These are phyloP conservation scores for Trichoderma erinaceum DNA, from an alignment of 495 filamentous ascomycete species.

Conservation along the genomic window DNA sequence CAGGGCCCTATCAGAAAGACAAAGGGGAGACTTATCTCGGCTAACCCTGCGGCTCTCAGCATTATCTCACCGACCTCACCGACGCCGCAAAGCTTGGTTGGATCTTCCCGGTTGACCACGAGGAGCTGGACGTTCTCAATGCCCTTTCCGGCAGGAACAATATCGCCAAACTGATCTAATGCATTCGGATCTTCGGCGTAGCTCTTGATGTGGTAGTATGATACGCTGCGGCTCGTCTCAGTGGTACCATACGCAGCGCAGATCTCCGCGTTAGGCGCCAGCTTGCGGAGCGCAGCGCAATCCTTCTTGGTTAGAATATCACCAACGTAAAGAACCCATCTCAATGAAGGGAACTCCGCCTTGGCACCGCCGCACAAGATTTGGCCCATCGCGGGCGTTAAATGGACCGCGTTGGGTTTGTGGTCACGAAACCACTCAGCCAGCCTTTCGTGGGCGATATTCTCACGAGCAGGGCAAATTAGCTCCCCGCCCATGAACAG, in stretches of 20 bases:
- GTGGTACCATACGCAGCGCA: constrained; percentile 93
- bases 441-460: constrained; percentile 82
- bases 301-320: constrained; percentile 86
- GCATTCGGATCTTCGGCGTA: constrained; percentile 57
- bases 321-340: constrained; percentile 88
- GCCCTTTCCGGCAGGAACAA: constrained; percentile 79
- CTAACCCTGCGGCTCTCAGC: constrained; percentile 80
- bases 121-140: constrained; percentile 93
- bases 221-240: constrained; percentile 82
- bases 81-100: constrained; percentile 63
- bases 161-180: constrained; percentile 66
- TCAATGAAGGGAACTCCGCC: constrained; percentile 67
- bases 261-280: constrained; percentile 72
- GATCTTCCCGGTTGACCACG: constrained; percentile 76
- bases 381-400: constrained; percentile 95
- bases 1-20: neutral
- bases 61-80: constrained; percentile 87
- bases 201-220: constrained; percentile 79
- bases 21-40: constrained; percentile 45
- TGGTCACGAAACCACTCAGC: constrained; percentile 88
- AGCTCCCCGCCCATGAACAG: constrained; percentile 81
- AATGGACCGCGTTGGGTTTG: constrained; percentile 74
- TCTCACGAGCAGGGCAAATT: constrained; percentile 72
- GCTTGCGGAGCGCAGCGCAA: constrained; percentile 66
- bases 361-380: constrained; percentile 84